Evolutionary conservation across 2,329 filamentous ascomycete species (phyloP), one percentile per base, ranked within the genome.

Genomic region (Botryotinia calthae): DNA sequence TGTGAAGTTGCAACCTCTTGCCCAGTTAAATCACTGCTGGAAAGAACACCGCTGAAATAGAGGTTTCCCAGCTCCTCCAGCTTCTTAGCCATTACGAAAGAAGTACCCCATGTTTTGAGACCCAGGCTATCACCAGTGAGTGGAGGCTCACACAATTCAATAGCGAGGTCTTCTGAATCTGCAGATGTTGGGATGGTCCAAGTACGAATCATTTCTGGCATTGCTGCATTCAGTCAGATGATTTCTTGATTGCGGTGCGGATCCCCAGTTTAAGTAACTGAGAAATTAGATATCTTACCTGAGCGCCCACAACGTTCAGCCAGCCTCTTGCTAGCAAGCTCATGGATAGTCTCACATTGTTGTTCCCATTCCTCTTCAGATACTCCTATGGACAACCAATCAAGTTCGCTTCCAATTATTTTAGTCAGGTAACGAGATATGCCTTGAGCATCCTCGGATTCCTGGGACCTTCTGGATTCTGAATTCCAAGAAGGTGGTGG

Each of bases 51-150:
- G 28, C 65, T 61, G 42, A 79, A 75, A 59, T 77, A 74, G 8
- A 73, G 51, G 3, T 51, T 69, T 81, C 84, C 61, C 81, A 82
- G 12, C 79, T 82, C 56, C 31, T 84, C 84, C 40, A 98, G 87
- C 37, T 92, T 89, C 76, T 89, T 91, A 0, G 95, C 92, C 7
- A 98, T 89, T 2, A 97, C 87, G 79, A 94, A 97, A 0, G 94
- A 95, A 0, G 94, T 95, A 0, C 93, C 93, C 96, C 96, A 98
- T 0, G 96, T 99, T 82, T 99, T 98, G 81, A 97, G 87, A 1
- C 96, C 96, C 28, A 98, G 85, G 73, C 93, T 92, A 81, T 98
- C 95, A 10, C 92, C 92, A 0, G 93, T 97, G 72, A 98, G 85
- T 0, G 94, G 90, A 2, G 96, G 96, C 81, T 99, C 96, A 72